A percentile compares a stretch with the other conserved stretches of the same genome.
Evolutionary conservation across 495 filamentous ascomycete species (phyloP).

Genomic region (Lepidopterella palustris): DNA sequence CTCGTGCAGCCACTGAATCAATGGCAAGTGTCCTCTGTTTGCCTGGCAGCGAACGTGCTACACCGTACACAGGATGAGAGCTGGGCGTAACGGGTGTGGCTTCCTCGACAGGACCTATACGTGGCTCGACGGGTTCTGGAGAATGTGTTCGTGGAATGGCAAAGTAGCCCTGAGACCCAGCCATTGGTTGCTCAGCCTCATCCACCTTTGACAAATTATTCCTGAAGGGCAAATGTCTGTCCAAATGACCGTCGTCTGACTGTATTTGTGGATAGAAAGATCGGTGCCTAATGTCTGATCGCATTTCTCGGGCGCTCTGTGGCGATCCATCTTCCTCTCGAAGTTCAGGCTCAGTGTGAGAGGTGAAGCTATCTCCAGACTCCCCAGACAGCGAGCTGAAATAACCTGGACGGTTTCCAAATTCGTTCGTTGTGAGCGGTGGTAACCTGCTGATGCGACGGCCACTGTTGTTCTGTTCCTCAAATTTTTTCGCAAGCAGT

Average conservation of each 20-base stretch:
- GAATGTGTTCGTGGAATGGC: constrained; percentile 44
- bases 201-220: constrained; percentile 20
- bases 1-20: constrained; percentile 43
- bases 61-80: constrained; percentile 28
- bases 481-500: constrained; percentile 76
- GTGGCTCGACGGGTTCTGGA: constrained; percentile 41
- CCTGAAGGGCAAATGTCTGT: constrained; percentile 17
- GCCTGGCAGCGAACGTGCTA: constrained; percentile 38
- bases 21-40: constrained; percentile 28
- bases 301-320: constrained; percentile 31
- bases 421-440: constrained; percentile 69
- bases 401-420: constrained; percentile 66
- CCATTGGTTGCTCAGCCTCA: constrained; percentile 29
- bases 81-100: constrained; percentile 21
- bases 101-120: constrained; percentile 20
- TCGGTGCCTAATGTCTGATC: constrained; percentile 12
- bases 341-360: constrained; percentile 39
- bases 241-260: constrained; percentile 14
- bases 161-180: constrained; percentile 37
- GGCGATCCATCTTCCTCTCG: constrained; percentile 30
- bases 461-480: constrained; percentile 60
- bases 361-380: constrained; percentile 33
- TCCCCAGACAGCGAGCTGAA: constrained; percentile 53
- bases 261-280: constrained; percentile 24
- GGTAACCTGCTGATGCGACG: constrained; percentile 79